phyloP scores from a whole-genome alignment of 1,284 basidiomycete species.

The Gymnopus androsaceus region DNA sequence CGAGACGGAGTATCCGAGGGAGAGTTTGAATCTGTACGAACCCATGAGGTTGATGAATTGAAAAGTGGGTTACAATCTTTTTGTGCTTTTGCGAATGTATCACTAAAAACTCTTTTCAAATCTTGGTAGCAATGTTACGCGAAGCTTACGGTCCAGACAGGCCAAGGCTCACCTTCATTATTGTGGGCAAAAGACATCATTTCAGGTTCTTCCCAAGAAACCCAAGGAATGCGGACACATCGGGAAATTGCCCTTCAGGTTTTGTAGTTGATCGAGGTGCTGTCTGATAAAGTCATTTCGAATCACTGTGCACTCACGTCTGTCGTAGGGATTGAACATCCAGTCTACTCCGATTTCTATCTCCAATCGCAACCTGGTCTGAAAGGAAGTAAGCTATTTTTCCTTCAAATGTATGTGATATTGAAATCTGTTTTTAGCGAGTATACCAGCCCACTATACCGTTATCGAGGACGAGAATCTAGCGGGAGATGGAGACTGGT shows the following conservation, averaged over 20 bases:
- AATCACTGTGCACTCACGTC: neutral
- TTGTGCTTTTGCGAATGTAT: neutral
- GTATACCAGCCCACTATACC: conserved; percentile 10
- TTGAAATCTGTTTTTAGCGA: neutral
- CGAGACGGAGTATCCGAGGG: conserved; percentile 45
- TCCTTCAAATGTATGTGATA: neutral
- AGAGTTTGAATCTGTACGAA: conserved; percentile 33
- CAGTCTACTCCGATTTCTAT: conserved; percentile 81
- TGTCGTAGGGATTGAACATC: conserved; percentile 54
- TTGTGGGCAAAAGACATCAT: conserved; percentile 79
- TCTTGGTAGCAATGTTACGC: neutral
- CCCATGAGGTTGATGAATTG: conserved; percentile 30
- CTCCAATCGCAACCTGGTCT: conserved; percentile 42
- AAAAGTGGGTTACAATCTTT: conserved; percentile 24
- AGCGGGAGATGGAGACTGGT: neutral
- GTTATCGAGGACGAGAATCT: conserved; percentile 10
- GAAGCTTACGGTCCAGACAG: neutral
- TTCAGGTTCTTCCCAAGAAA: conserved; percentile 14
- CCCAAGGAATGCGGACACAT: conserved; percentile 55
- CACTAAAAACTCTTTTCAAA: neutral
- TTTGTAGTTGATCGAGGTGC: conserved; percentile 66
- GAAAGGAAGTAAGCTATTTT: conserved; percentile 9
- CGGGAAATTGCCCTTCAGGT: conserved; percentile 75
- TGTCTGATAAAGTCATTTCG: neutral
- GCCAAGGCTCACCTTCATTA: conserved; percentile 60